These are phyloP conservation scores for Eremothecium cymbalariae DNA, from an alignment of 1,139 yeast genomes.

Conservation along the genomic window DNA sequence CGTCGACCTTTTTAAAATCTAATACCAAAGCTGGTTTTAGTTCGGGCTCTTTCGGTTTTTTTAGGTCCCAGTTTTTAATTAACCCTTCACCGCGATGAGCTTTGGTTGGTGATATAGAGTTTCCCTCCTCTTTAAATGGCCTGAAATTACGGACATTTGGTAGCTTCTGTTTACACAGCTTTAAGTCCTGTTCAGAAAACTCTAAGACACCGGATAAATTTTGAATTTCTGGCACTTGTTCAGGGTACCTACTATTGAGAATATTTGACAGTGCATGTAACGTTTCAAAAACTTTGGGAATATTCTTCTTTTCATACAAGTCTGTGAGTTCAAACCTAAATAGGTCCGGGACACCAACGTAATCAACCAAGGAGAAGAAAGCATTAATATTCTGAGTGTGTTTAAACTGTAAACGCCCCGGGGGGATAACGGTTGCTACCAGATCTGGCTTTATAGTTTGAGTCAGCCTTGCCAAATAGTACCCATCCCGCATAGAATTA, in stretches of 20 bases:
- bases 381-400: slow-evolving; percentile 90
- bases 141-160: slow-evolving; percentile 58
- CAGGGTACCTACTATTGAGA: slow-evolving; percentile 41
- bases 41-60: neutral
- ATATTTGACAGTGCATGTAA: slow-evolving; percentile 76
- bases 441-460: slow-evolving; percentile 61
- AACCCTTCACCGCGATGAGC: slow-evolving; percentile 12
- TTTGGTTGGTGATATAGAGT: slow-evolving; percentile 9
- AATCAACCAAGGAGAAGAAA: slow-evolving; percentile 66
- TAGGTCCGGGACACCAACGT: slow-evolving; percentile 71
- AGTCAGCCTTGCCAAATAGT: slow-evolving; percentile 71
- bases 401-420: slow-evolving; percentile 66
- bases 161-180: slow-evolving; percentile 48
- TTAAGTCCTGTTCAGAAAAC: slow-evolving; percentile 61
- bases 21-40: neutral
- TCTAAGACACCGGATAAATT: slow-evolving; percentile 55
- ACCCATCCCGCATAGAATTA: slow-evolving; percentile 73
- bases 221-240: slow-evolving; percentile 50
- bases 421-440: slow-evolving; percentile 47
- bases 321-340: slow-evolving; percentile 89
- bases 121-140: slow-evolving; percentile 21
- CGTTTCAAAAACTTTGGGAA: slow-evolving; percentile 92
- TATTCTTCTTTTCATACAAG: slow-evolving; percentile 81
- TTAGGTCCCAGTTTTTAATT: slow-evolving; percentile 20
- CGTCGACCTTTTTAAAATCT: neutral